A percentile compares a stretch with the other conserved stretches of the same genome.
Conservation (phyloP, 768 basidiomycete species). For the Suillus bovinus region DNA sequence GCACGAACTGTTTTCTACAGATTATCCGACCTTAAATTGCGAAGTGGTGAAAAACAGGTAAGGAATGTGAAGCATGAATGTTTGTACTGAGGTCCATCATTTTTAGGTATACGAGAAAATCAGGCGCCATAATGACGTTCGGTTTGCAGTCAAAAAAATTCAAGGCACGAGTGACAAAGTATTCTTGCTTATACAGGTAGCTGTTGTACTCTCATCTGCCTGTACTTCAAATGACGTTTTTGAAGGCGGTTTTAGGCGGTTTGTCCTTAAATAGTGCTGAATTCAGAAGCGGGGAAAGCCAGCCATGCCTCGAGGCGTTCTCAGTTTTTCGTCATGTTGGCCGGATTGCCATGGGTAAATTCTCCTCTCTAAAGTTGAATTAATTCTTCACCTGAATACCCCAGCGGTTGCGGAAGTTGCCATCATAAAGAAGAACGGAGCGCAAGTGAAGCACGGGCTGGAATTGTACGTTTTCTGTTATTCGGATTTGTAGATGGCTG, state of each 20-base stretch:
- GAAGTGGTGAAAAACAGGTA: constrained; percentile 77
- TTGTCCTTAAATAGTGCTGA: constrained; percentile 69
- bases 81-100: neutral
- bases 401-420: constrained; percentile 80
- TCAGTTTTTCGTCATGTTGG: constrained; percentile 72
- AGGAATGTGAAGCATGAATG: constrained; percentile 1
- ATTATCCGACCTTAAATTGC: constrained; percentile 65
- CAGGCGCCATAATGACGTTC: constrained; percentile 71
- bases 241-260: constrained; percentile 69
- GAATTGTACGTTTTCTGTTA: constrained; percentile 56
- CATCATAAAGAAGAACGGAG: constrained; percentile 61
- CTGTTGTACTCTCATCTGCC: constrained; percentile 1
- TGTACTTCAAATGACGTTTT: constrained; percentile 12
- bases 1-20: constrained; percentile 36
- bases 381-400: constrained; percentile 8
- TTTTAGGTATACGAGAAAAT: constrained; percentile 63
- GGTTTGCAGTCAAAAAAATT: constrained; percentile 70
- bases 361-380: neutral
- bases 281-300: constrained; percentile 69
- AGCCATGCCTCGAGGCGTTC: constrained; percentile 69
- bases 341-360: constrained; percentile 72
- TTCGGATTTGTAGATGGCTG: neutral
- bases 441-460: constrained; percentile 68
- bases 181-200: constrained; percentile 77
- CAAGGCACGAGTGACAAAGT: constrained; percentile 77